phyloP scores from a whole-genome alignment of 2,329 filamentous ascomycete species.

The Monilinia fructicola region DNA sequence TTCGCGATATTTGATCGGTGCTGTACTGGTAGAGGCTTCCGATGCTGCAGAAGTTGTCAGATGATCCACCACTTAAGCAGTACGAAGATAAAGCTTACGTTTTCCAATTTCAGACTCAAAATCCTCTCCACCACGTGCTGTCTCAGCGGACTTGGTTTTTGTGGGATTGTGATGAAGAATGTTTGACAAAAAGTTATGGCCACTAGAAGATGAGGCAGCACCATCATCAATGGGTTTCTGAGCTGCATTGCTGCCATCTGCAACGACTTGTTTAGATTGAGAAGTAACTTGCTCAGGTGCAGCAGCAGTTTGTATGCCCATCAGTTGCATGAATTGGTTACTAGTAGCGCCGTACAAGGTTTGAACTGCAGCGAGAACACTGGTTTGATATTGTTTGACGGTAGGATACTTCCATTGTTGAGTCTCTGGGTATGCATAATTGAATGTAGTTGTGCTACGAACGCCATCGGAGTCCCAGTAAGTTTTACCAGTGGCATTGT shows the following conservation, averaged over 20 bases:
- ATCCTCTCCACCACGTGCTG: conserved; percentile 25
- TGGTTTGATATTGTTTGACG: conserved; percentile 28
- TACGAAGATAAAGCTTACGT: conserved; percentile 16
- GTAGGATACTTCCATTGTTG: conserved; percentile 30
- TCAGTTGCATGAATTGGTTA: conserved; percentile 26
- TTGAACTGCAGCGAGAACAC: conserved; percentile 27
- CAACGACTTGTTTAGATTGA: background rate
- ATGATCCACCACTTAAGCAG: too few species aligned
- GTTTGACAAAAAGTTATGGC: background rate
- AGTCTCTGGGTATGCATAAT: conserved; percentile 74
- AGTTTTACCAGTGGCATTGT: conserved; percentile 42
- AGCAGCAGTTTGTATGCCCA: background rate
- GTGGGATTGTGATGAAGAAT: background rate
- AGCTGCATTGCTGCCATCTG: conserved; percentile 1
- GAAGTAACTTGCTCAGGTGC: background rate
- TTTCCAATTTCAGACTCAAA: conserved; percentile 34
- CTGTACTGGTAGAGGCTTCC: background rate
- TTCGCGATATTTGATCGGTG: conserved; percentile 35
- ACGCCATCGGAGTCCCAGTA: conserved; percentile 31
- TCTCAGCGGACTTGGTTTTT: background rate
- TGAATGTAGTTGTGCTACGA: conserved; percentile 49
- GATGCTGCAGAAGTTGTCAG: background rate
- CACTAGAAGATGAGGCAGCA: background rate
- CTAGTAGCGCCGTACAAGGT: conserved; percentile 30
- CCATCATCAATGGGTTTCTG: background rate